A percentile compares a stretch with the other conserved stretches of the same genome.
phyloP scores from a whole-genome alignment of 2,329 filamentous ascomycete species.

The Ceratocystis diversiconidia region DNA sequence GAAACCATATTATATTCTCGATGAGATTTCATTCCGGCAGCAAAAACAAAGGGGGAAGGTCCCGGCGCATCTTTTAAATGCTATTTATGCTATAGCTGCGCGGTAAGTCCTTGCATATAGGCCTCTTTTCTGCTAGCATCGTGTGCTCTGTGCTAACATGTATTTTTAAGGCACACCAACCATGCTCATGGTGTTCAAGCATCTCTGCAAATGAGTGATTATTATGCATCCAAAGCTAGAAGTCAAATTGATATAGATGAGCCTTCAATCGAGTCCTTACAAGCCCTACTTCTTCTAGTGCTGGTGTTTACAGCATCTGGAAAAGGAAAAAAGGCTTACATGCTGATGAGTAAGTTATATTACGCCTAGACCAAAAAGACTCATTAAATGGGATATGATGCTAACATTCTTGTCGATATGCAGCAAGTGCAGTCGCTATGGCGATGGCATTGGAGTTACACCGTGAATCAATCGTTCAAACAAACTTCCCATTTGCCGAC shows the following conservation, averaged over 20 bases:
- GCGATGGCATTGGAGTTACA: conserved; percentile 69
- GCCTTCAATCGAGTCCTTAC: conserved; percentile 62
- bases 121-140: conserved; percentile 1
- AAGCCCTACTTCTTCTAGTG: conserved; percentile 60
- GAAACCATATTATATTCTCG: conserved; percentile 68
- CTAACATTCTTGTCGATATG: conserved; percentile 25
- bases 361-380: neutral
- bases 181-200: conserved; percentile 54
- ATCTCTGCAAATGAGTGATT: conserved; percentile 53
- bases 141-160: conserved; percentile 18
- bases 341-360: conserved; percentile 54
- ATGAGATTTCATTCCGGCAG: conserved; percentile 62
- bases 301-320: conserved; percentile 64
- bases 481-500: conserved; percentile 30
- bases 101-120: conserved; percentile 32
- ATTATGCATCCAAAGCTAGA: conserved; percentile 57
- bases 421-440: conserved; percentile 68
- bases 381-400: neutral
- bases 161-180: conserved; percentile 46
- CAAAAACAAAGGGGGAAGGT: conserved; percentile 55
- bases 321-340: conserved; percentile 72
- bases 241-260: conserved; percentile 63
- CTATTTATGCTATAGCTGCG: conserved; percentile 47
- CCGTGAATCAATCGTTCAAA: conserved; percentile 53
- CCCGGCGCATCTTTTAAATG: conserved; percentile 38